phyloP scores from a whole-genome alignment of 2,329 filamentous ascomycete species.

The Simplicillium aogashimaense region DNA sequence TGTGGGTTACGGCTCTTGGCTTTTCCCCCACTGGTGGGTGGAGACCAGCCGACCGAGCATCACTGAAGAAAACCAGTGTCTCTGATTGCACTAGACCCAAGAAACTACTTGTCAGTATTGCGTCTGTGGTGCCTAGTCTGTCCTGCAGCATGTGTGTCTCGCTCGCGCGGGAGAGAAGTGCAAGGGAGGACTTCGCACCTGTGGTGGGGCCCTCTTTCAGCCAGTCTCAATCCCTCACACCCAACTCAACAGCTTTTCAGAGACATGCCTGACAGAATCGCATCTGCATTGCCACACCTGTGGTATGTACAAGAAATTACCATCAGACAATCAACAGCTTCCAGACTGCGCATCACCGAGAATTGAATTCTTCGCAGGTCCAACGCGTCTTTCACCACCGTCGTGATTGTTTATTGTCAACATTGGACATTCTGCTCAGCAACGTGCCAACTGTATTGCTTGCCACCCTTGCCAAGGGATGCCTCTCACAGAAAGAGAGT shows the following conservation, averaged over 20 bases:
- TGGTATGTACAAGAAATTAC: conserved; percentile 32
- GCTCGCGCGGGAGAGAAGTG: not conserved
- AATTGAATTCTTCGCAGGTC: conserved; percentile 17
- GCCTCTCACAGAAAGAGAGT: conserved; percentile 15
- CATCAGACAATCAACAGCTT: conserved; percentile 21
- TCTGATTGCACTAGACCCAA: no score
- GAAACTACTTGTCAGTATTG: no score
- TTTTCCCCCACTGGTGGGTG: no score
- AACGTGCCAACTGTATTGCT: no score
- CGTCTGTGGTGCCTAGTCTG: no score
- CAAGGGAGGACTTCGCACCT: not conserved
- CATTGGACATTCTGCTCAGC: no score
- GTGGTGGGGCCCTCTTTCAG: no score
- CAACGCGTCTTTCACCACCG: not conserved
- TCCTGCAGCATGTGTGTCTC: no score
- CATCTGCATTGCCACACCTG: not conserved
- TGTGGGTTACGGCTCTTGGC: no score
- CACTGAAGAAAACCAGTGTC: no score
- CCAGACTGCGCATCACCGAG: conserved; percentile 12
- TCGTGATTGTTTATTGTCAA: conserved; percentile 7
- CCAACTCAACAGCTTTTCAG: no score
- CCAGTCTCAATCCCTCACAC: not conserved
- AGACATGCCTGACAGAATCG: not conserved
- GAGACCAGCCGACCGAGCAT: no score
- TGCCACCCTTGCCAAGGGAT: conserved; percentile 12